Evolutionary conservation across 108 stramenopile species (phyloP).

Genomic region (Skeletonema menzelii): DNA sequence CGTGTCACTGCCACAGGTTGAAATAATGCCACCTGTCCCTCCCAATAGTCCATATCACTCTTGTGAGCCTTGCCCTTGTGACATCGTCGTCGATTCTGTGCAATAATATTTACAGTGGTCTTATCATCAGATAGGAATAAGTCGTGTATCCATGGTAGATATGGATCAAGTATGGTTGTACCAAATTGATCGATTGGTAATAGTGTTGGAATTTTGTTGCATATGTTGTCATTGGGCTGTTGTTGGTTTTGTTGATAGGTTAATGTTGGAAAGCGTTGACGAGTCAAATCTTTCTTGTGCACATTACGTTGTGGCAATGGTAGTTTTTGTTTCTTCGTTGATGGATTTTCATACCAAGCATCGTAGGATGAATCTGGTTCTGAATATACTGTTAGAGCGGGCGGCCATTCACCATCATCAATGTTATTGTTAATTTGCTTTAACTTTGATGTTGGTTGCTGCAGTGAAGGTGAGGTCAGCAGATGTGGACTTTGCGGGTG

Average conservation of each 20-base stretch:
- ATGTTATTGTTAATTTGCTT: neutral
- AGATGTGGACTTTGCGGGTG: neutral
- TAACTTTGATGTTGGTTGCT: neutral
- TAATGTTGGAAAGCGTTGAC: conserved; percentile 21
- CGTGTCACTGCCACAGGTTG: conserved; percentile 64
- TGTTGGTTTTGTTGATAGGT: conserved; percentile 1
- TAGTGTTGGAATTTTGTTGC: conserved; percentile 31
- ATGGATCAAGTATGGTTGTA: conserved; percentile 52
- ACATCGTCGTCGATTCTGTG: conserved; percentile 73
- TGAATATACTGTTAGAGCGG: conserved; percentile 31
- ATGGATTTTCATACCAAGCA: conserved; percentile 33
- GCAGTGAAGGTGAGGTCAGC: neutral
- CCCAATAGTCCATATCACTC: conserved; percentile 55
- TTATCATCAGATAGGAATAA: conserved; percentile 47
- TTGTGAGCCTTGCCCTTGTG: conserved; percentile 52
- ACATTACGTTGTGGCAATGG: conserved; percentile 31
- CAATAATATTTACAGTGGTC: conserved; percentile 48
- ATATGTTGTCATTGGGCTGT: conserved; percentile 10
- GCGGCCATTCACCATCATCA: conserved; percentile 28
- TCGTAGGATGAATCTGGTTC: conserved; percentile 33
- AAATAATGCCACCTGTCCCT: conserved; percentile 70
- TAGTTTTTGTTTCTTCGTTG: conserved; percentile 5
- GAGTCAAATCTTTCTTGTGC: conserved; percentile 21
- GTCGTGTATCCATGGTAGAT: conserved; percentile 74
- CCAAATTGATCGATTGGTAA: conserved; percentile 68